Evolutionary conservation across 208 protist species (phyloP).

Genomic region (Wallacemonas collosoma): DNA sequence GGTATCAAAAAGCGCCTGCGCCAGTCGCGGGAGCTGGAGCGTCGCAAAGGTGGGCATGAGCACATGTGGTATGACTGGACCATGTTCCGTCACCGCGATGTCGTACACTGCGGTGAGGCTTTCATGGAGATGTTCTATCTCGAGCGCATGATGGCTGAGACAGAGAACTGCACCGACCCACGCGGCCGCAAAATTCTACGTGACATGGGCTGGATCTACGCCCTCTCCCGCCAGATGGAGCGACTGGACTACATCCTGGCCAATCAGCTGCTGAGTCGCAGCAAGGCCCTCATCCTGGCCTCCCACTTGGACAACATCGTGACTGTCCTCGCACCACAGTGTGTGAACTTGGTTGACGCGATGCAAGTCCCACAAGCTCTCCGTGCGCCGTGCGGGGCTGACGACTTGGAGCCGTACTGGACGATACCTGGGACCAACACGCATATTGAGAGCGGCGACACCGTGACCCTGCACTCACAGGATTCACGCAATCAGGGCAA

Average conservation of each 20-base stretch:
- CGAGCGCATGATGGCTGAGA: conserved; percentile 83
- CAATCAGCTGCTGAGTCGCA: conserved; percentile 66
- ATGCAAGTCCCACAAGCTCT: conserved; percentile 67
- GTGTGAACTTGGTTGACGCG: conserved; percentile 79
- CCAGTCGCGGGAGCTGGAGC: conserved; percentile 77
- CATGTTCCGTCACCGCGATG: conserved; percentile 85
- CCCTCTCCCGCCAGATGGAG: conserved; percentile 76
- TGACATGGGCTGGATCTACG: conserved; percentile 90
- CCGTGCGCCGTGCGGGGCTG: conserved; percentile 57
- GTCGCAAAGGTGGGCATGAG: conserved; percentile 78
- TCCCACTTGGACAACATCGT: conserved; percentile 87
- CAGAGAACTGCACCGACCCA: conserved; percentile 71
- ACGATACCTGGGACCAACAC: conserved; percentile 87
- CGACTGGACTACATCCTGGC: conserved; percentile 76
- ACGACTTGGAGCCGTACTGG: conserved; percentile 86
- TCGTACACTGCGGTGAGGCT: conserved; percentile 88
- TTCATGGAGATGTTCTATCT: conserved; percentile 88
- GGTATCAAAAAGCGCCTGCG: conserved; percentile 69
- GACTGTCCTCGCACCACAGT: conserved; percentile 88
- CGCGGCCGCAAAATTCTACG: conserved; percentile 82
- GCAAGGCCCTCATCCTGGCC: conserved; percentile 59
- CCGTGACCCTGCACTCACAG: conserved; percentile 34
- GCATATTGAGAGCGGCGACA: conserved; percentile 75
- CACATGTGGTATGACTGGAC: conserved; percentile 92
- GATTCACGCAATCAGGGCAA: conserved; percentile 25